These are phyloP conservation scores for Vitis rotundifolia DNA, from an alignment of 164 flowering plant genomes.

Conservation along the genomic window DNA sequence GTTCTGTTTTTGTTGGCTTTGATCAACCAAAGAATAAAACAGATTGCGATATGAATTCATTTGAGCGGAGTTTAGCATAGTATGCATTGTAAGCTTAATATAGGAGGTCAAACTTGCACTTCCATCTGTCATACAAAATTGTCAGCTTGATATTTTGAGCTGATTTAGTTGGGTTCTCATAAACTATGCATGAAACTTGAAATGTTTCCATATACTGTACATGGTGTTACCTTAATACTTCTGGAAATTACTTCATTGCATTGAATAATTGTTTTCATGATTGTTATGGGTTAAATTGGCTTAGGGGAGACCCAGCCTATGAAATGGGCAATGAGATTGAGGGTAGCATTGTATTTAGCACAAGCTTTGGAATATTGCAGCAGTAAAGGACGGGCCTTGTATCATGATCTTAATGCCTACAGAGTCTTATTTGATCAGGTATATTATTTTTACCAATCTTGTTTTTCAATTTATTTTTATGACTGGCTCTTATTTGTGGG, in stretches of 20 bases:
- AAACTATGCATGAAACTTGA: too few relatives aligned
- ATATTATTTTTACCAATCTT: not conserved
- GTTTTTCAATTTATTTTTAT: not conserved
- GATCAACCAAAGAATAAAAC: not conserved
- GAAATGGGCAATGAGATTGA: conserved; percentile 98
- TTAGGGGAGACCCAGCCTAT: conserved; percentile 90
- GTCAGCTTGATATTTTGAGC: not conserved
- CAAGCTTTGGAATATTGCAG: conserved; percentile 91
- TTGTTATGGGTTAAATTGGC: conserved; percentile 12
- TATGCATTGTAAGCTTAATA: not conserved
- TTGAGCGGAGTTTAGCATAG: not conserved
- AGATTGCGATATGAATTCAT: not conserved
- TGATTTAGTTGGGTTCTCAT: too few relatives aligned
- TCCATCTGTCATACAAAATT: not conserved
- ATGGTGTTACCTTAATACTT: too few relatives aligned
- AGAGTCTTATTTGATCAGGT: conserved; percentile 72
- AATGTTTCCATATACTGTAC: too few relatives aligned
- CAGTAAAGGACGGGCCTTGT: conserved; percentile 79
- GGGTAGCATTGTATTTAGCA: conserved; percentile 82
- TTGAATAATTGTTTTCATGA: not conserved
- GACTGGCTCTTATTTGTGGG: not conserved
- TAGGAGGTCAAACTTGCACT: not conserved
- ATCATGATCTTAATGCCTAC: conserved; percentile 95
- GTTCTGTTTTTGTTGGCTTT: not conserved
- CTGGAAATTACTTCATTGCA: too few relatives aligned